phyloP scores from a whole-genome alignment of 495 filamentous ascomycete genomes.

The Rhizodiscina lignyota region DNA sequence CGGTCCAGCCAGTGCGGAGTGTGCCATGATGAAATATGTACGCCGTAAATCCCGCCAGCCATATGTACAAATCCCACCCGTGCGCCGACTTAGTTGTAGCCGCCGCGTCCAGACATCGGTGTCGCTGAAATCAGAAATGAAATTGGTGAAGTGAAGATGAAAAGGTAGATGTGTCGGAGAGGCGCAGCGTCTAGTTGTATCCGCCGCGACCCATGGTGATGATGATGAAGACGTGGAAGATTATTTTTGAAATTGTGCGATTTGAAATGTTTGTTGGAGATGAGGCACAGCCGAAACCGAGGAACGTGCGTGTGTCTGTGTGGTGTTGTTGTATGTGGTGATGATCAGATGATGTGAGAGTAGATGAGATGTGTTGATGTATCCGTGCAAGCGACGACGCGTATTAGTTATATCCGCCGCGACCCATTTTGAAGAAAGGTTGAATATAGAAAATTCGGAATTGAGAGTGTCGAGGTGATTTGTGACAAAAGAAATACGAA shows the following conservation, averaged over 20 bases:
- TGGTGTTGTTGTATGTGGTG: no score
- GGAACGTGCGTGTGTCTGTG: no score
- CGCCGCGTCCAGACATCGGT: slow-evolving; percentile 3
- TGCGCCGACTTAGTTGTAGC: slow-evolving; percentile 2
- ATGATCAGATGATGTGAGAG: no score
- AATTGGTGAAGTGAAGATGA: slow-evolving; percentile 1
- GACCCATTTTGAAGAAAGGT: slow-evolving; percentile 7
- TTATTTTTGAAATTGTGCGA: not conserved
- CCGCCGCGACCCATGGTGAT: slow-evolving; percentile 37
- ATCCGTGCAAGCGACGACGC: not conserved
- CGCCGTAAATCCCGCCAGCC: no score
- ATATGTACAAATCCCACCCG: no score
- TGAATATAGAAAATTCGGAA: not conserved
- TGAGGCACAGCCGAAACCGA: no score
- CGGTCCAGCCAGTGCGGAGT: no score
- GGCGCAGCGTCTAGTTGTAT: slow-evolving; percentile 27
- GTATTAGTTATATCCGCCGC: slow-evolving; percentile 14
- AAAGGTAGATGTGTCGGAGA: not conserved
- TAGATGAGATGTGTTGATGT: slow-evolving; percentile 1
- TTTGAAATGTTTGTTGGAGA: no score
- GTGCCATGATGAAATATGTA: no score
- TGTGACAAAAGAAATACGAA: not conserved
- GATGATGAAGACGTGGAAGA: slow-evolving; percentile 1
- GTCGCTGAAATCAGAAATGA: not conserved
- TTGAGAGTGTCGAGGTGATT: not conserved